These are phyloP conservation scores for Hibiscus mutabilis DNA, from an alignment of 345 rosid genomes.

Conservation along the genomic window DNA sequence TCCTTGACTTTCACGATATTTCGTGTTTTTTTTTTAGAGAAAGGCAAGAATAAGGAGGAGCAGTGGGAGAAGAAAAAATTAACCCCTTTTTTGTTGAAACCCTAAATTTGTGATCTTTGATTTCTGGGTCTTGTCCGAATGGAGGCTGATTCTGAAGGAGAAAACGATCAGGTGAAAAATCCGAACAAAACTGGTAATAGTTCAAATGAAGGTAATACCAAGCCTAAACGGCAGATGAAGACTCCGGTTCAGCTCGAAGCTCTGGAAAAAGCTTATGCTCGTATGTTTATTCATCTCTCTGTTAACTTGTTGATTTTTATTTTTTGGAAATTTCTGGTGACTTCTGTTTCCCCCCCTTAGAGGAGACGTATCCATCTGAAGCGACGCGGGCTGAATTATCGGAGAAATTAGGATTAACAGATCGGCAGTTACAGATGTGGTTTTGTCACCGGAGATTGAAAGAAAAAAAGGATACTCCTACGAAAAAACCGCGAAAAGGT, in stretches of 20 bases:
- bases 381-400: slow-evolving; percentile 64
- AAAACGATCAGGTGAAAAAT: slow-evolving; percentile 26
- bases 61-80: background rate
- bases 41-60: background rate
- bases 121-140: slow-evolving; percentile 19
- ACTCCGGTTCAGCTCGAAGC: slow-evolving; percentile 88
- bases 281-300: slow-evolving; percentile 8
- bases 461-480: slow-evolving; percentile 65
- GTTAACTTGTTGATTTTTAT: background rate
- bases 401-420: slow-evolving; percentile 72
- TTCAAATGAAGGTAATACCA: slow-evolving; percentile 44
- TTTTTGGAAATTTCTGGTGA: background rate
- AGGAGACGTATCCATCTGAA: slow-evolving; percentile 85
- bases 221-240: slow-evolving; percentile 98
- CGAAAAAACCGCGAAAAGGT: slow-evolving; percentile 43
- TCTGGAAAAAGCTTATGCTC: slow-evolving; percentile 77
- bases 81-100: slow-evolving; percentile 19
- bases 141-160: slow-evolving; percentile 62
- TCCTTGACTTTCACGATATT: slow-evolving; percentile 34
- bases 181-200: slow-evolving; percentile 20
- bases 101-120: slow-evolving; percentile 19
- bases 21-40: slow-evolving; percentile 11
- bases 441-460: slow-evolving; percentile 95
- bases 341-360: slow-evolving; percentile 23
- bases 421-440: slow-evolving; percentile 99